Evolutionary conservation across 164 flowering plant genomes (phyloP), one percentile per base, ranked within the genome.

Genomic region (Nymphaea thermarum): DNA sequence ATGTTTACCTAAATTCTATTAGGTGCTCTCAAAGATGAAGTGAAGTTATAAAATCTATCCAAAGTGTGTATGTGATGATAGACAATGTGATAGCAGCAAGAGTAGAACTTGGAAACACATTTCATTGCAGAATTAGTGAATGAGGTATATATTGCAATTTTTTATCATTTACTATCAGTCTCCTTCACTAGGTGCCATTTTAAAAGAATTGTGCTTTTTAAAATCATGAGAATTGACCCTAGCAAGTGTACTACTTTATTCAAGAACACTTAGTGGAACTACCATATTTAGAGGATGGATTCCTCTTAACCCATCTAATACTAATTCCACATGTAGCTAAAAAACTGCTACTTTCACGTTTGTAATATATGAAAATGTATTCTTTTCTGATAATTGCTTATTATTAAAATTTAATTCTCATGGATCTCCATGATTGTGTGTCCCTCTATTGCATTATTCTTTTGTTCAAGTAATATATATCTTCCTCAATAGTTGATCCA

Each of bases 251-350:
- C 78, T 93, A 72, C 76, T 93, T 15, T 93, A 91, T 71, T 96
- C 96, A 42, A 87, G 76, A 82, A 83, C 87, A 43, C 84, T 93
- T 16, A 96, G 98, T 66, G 97, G 98, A 64, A 96, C 89, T 75
- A 94, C 96, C 16, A 82, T 91, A 43, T 89, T 91, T 67, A 93
- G 98, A 70, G 98, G 98, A 69, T 93, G 94, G 94, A 81, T 93
- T 67, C 96, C 98, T 61, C 87, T 91, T 60, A 87, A 83, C 79
- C 71, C 86, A 10, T 84, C 96, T 17, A 68, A 85, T 45, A 43
- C 83, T 7, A 87, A 79, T 91, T 65, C 68, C 90, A 57, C 80
- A 84, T 43, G 89, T 81, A 12, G 97, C 94, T 59, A 89, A 81
- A 72, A 83, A 81, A 92, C 97, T 93, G 75, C 57, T 66, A 57